These are phyloP conservation scores for Shiraia sp. DNA, from an alignment of 2,329 filamentous ascomycete genomes.

Conservation along the genomic window DNA sequence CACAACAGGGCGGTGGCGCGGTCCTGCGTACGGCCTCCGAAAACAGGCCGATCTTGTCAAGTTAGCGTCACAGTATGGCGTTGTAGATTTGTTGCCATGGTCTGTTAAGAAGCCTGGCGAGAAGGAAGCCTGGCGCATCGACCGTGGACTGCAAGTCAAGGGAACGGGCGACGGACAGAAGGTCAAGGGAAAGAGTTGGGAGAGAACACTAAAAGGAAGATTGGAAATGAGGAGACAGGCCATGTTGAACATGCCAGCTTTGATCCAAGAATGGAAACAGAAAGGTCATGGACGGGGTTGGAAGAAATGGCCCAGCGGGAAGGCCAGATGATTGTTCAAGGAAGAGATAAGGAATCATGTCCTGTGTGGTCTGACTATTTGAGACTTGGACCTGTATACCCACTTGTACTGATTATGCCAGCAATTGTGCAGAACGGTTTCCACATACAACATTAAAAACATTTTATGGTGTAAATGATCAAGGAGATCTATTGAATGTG, in stretches of 20 bases:
- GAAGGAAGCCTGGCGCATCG: slow-evolving; percentile 71
- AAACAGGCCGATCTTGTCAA: slow-evolving; percentile 91
- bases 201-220: slow-evolving; percentile 79
- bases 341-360: not conserved
- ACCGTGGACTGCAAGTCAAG: slow-evolving; percentile 82
- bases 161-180: slow-evolving; percentile 89
- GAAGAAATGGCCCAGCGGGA: slow-evolving; percentile 69
- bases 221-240: slow-evolving; percentile 89
- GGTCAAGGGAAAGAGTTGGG: slow-evolving; percentile 95
- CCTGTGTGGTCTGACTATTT: not conserved
- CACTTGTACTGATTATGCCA: too few relatives aligned
- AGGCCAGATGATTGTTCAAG: slow-evolving; percentile 13
- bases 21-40: slow-evolving; percentile 80
- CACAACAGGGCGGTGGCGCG: slow-evolving; percentile 78
- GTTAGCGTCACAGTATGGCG: slow-evolving; percentile 75
- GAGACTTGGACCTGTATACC: too few relatives aligned
- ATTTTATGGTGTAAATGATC: too few relatives aligned
- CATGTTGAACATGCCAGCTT: slow-evolving; percentile 91
- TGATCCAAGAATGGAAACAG: slow-evolving; percentile 90
- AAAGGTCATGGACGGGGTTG: slow-evolving; percentile 73
- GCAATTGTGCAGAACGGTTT: too few relatives aligned
- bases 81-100: slow-evolving; percentile 78
- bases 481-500: not conserved
- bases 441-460: too few relatives aligned
- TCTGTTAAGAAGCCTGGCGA: slow-evolving; percentile 75